Percentiles rank a stretch among this genome's conserved stretches.
These are phyloP conservation scores for Nepenthes alata DNA, from an alignment of 179 eudicot genomes.

Conservation along the genomic window DNA sequence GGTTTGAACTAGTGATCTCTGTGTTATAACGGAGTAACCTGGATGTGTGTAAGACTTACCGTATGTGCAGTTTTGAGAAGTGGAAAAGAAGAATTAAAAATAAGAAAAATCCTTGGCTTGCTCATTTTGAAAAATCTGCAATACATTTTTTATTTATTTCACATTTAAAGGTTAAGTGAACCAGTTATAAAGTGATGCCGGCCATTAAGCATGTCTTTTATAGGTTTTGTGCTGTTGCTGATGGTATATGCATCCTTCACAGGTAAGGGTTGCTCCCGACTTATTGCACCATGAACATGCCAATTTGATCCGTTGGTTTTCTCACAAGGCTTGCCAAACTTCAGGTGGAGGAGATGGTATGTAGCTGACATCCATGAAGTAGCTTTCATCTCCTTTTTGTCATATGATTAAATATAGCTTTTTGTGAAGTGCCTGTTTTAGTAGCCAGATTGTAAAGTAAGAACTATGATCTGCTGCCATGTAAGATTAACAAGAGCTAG, in stretches of 20 bases:
- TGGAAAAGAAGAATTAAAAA: too few species aligned
- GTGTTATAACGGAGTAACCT: too few species aligned
- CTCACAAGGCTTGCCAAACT: slow-evolving; percentile 25
- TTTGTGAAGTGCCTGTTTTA: not conserved
- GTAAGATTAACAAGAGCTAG: not conserved
- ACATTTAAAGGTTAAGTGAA: too few species aligned
- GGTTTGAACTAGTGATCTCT: too few species aligned
- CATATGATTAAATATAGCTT: not conserved
- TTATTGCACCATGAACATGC: slow-evolving; percentile 34
- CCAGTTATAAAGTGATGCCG: too few species aligned
- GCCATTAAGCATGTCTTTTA: not conserved
- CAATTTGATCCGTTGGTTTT: slow-evolving; percentile 36
- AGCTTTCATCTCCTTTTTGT: not conserved
- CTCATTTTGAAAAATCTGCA: too few species aligned
- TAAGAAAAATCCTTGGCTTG: too few species aligned
- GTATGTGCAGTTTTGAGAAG: too few species aligned
- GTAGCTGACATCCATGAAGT: not conserved
- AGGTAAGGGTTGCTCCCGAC: slow-evolving; percentile 35
- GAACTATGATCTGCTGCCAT: not conserved
- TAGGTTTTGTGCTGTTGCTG: not conserved
- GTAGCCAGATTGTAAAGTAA: not conserved
- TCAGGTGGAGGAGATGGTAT: slow-evolving; percentile 32
- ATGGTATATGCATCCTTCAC: slow-evolving; percentile 11
- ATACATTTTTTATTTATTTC: too few species aligned
- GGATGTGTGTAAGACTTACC: too few species aligned